These are phyloP conservation scores for Tricladium varicosporioides DNA, from an alignment of 2,329 filamentous ascomycete species.

Conservation along the genomic window DNA sequence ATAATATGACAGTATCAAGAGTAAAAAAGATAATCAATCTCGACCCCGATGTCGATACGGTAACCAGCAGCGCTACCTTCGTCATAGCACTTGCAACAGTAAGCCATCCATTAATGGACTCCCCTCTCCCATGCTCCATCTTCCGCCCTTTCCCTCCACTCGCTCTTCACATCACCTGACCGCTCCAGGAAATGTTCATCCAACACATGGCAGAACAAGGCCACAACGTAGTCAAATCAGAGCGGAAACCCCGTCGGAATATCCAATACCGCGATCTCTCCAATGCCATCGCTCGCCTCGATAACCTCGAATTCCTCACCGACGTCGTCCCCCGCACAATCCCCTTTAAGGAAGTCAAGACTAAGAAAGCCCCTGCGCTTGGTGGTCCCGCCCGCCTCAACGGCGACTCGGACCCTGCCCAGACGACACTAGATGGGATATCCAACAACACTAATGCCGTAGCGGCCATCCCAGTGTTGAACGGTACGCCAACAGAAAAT, in stretches of 20 bases:
- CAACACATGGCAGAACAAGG: slow-evolving; percentile 84
- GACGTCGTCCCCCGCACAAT: slow-evolving; percentile 88
- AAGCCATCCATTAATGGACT: slow-evolving; percentile 29
- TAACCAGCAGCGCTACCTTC: slow-evolving; percentile 92
- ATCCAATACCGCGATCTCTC: slow-evolving; percentile 95
- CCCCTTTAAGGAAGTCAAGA: slow-evolving; percentile 77
- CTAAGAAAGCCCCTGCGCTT: slow-evolving; percentile 47
- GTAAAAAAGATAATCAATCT: slow-evolving; percentile 93
- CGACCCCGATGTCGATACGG: slow-evolving; percentile 81
- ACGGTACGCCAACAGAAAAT: slow-evolving; percentile 12
- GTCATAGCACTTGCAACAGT: slow-evolving; percentile 88
- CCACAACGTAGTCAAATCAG: slow-evolving; percentile 84
- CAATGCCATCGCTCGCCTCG: slow-evolving; percentile 83
- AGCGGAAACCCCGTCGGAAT: slow-evolving; percentile 87
- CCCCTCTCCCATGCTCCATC: too few relatives aligned
- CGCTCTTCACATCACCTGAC: too few relatives aligned
- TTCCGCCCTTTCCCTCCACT: too few relatives aligned
- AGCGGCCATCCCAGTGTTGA: slow-evolving; percentile 12
- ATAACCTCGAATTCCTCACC: slow-evolving; percentile 91
- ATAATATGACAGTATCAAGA: slow-evolving; percentile 66
- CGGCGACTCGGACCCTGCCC: slow-evolving; percentile 22
- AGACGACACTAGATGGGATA: slow-evolving; percentile 33
- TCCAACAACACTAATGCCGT: too few relatives aligned
- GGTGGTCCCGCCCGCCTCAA: slow-evolving; percentile 27
- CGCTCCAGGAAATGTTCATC: slow-evolving; percentile 81